Percentiles rank a stretch among this genome's conserved stretches.
These are phyloP conservation scores for Brassica incana DNA, from an alignment of 345 rosid genomes.

Conservation along the genomic window DNA sequence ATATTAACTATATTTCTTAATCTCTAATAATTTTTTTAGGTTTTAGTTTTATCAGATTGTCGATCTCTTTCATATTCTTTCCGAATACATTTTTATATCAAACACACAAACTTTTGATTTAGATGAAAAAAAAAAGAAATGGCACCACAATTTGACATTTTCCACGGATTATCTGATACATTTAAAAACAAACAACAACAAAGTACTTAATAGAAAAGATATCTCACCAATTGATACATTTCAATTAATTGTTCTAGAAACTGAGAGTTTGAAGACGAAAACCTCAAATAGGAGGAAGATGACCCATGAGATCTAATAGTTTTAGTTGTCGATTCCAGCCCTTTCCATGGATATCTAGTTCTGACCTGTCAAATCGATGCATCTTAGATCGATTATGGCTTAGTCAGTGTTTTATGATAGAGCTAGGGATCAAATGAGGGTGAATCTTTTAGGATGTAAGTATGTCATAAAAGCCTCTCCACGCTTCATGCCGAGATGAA, in stretches of 20 bases:
- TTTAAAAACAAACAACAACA: neutral
- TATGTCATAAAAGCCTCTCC: neutral
- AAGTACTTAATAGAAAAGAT: too few relatives aligned
- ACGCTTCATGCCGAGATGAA: neutral
- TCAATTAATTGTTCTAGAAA: too few relatives aligned
- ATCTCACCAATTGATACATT: neutral
- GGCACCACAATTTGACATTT: neutral
- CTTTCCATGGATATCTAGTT: neutral
- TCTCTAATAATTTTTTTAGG: neutral
- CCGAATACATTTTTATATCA: too few relatives aligned
- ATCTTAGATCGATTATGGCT: neutral
- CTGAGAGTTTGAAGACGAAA: too few relatives aligned
- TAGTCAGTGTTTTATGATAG: neutral
- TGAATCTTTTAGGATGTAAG: neutral
- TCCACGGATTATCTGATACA: neutral
- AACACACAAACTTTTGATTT: too few relatives aligned
- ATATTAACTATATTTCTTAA: neutral
- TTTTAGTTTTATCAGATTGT: too few relatives aligned
- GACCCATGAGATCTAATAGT: neutral
- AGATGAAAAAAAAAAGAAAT: neutral
- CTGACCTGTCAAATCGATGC: neutral
- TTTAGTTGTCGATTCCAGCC: neutral
- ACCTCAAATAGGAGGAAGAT: too few relatives aligned
- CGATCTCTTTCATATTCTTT: neutral
- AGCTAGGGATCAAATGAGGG: neutral